phyloP scores from a whole-genome alignment of 495 filamentous ascomycete genomes.

The Talaromyces ruber region DNA sequence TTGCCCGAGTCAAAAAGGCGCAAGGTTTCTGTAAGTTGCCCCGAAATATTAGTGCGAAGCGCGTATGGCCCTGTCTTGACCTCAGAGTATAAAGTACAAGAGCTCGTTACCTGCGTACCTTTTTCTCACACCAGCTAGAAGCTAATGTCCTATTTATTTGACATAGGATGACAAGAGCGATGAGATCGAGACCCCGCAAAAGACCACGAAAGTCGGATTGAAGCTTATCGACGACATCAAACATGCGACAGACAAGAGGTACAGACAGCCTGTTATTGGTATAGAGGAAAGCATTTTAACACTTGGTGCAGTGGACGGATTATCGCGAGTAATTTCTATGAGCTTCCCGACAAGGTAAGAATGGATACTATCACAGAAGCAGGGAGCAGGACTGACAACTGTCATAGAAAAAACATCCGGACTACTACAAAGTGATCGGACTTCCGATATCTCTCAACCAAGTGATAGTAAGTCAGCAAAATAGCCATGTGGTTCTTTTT shows the following conservation, averaged over 20 bases:
- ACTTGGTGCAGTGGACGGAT: constrained; percentile 26
- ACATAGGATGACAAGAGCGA: constrained; percentile 7
- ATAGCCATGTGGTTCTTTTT: background rate
- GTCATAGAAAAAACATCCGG: constrained; percentile 43
- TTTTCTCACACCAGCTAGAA: background rate
- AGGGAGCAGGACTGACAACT: background rate
- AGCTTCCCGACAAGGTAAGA: constrained; percentile 47
- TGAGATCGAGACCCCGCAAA: constrained; percentile 43
- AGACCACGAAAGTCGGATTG: constrained; percentile 59
- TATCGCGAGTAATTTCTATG: constrained; percentile 64
- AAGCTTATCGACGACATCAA: constrained; percentile 56
- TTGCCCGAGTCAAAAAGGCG: constrained; percentile 51
- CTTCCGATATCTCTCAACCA: constrained; percentile 69
- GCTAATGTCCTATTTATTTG: constrained; percentile 4
- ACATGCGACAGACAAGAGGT: constrained; percentile 66
- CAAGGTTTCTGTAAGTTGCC: constrained; percentile 45
- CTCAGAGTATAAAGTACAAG: background rate
- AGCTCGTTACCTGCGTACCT: background rate
- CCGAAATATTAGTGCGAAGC: background rate
- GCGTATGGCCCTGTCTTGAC: background rate
- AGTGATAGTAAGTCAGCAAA: constrained; percentile 43
- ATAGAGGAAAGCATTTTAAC: background rate
- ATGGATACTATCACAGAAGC: background rate
- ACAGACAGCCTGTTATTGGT: constrained; percentile 15
- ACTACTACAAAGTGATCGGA: constrained; percentile 64